phyloP scores from a whole-genome alignment of 352 stramenopile genomes.

The Globisporangium yorkense region DNA sequence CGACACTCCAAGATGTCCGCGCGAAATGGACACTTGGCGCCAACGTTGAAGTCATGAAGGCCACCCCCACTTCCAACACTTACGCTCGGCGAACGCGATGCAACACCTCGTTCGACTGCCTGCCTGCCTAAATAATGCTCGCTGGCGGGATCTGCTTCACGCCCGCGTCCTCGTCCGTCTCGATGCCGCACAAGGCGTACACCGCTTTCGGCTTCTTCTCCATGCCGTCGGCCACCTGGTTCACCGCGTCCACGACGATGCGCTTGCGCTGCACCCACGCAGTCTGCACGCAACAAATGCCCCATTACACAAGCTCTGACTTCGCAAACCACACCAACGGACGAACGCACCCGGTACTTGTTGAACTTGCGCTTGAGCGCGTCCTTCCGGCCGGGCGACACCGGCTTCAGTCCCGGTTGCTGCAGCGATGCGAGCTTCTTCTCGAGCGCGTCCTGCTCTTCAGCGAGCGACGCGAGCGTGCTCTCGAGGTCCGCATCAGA shows the following conservation, averaged over 20 bases:
- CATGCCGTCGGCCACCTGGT: constrained; percentile 78
- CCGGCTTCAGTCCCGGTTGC: constrained; percentile 24
- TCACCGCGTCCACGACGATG: constrained; percentile 70
- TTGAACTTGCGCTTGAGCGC: constrained; percentile 59
- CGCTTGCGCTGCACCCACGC: constrained; percentile 72
- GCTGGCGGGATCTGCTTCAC: constrained; percentile 49
- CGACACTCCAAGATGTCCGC: too few relatives aligned
- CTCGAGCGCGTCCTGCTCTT: constrained; percentile 30
- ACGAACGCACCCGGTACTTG: constrained; percentile 42
- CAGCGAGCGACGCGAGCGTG: constrained; percentile 33
- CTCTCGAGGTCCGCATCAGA: constrained; percentile 59
- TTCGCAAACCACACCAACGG: background rate
- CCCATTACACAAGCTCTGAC: too few relatives aligned
- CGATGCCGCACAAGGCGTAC: constrained; percentile 46
- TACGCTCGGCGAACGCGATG: too few relatives aligned
- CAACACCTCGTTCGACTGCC: background rate
- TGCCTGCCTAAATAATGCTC: constrained; percentile 40
- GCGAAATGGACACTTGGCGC: too few relatives aligned
- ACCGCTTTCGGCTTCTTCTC: constrained; percentile 76
- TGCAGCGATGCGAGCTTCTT: constrained; percentile 49
- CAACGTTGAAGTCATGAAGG: too few relatives aligned
- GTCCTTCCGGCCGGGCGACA: constrained; percentile 61
- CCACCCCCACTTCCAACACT: too few relatives aligned
- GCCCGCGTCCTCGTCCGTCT: constrained; percentile 66
- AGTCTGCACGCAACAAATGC: constrained; percentile 21